These are phyloP conservation scores for Penicillium canescens DNA, from an alignment of 495 filamentous ascomycete genomes.

Conservation along the genomic window DNA sequence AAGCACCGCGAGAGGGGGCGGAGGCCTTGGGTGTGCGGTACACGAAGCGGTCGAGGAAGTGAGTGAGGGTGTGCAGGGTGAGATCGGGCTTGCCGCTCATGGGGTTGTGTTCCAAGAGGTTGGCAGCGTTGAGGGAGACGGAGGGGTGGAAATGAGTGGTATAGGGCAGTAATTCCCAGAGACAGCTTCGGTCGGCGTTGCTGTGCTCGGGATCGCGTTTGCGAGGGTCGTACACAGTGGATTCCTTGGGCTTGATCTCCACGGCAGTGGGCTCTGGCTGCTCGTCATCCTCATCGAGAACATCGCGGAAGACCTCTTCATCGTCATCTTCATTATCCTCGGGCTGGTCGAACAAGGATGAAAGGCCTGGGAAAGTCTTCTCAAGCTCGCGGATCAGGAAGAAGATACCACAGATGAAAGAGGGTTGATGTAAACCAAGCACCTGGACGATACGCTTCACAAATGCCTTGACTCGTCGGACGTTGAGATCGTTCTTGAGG, in stretches of 20 bases:
- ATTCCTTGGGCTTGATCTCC: conserved; percentile 27
- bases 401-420: conserved; percentile 86
- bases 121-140: conserved; percentile 79
- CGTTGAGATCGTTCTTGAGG: conserved; percentile 81
- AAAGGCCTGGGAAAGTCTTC: conserved; percentile 70
- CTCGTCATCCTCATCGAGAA: conserved; percentile 55
- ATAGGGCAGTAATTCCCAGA: conserved; percentile 89
- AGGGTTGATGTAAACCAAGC: conserved; percentile 81
- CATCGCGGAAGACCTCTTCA: conserved; percentile 73
- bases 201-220: conserved; percentile 90
- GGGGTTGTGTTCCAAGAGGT: conserved; percentile 62
- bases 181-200: conserved; percentile 84
- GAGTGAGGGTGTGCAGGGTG: conserved; percentile 80
- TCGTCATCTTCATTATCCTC: conserved; percentile 68
- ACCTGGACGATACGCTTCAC: conserved; percentile 90
- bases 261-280: conserved; percentile 21
- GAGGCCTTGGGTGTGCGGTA: conserved; percentile 85
- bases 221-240: conserved; percentile 70
- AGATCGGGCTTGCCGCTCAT: conserved; percentile 87
- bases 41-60: conserved; percentile 96
- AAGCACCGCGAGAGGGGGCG: conserved; percentile 63
- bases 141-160: conserved; percentile 89
- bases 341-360: conserved; percentile 68
- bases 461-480: conserved; percentile 91
- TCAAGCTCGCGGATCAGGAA: conserved; percentile 85